Evolutionary conservation across 164 flowering plant species (phyloP), one percentile per base, ranked within the genome.

Genomic region (Dillenia suffruticosa): DNA sequence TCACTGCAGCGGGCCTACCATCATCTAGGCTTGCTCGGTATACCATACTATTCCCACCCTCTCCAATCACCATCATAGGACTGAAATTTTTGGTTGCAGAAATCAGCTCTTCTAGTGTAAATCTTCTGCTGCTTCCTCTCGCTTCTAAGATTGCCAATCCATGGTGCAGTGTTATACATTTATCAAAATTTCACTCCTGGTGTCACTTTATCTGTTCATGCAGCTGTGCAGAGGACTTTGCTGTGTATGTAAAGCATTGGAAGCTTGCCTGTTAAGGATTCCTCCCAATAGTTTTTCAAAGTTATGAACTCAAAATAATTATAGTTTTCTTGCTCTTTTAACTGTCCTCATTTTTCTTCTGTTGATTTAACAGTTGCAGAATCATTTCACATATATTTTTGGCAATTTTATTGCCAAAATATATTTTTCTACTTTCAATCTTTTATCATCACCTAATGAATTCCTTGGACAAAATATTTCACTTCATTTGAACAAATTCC

Each of bases 201-300:
- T 26, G 40, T 61, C 17, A 51, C 44, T 59, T 46, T 44, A 49
- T 14, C 54, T 72, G 47, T 63, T 55, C 60, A n/a, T 80, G 74
- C 78, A 92, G 97, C 71, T 87, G 83, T 63, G 54, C 68, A 16
- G 82, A 73, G 55, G 97, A 92, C 71, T 81, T 92, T 53, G 74
- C 50, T 26, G 78, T 83, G 15, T 87, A 92, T 66, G 68, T 72
- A 26, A 64, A 80, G 94, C 96, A 56, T 66, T 92, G 75, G 64
- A 71, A 61, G 76, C 76, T 46, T 68, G 82, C 51, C 81, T 85
- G 70, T 61, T 72, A 46, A 72, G 83, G 16, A 75, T 92, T 75
- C 92, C 94, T 66, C 72, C 92, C 13, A 83, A 89, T 76, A 83
- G 86, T 79, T 78, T 92, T 10, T 89, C 94, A 46, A 92, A 85